Evolutionary conservation across 1,284 basidiomycete species (phyloP).

Genomic region (Laetiporus sulphureus): DNA sequence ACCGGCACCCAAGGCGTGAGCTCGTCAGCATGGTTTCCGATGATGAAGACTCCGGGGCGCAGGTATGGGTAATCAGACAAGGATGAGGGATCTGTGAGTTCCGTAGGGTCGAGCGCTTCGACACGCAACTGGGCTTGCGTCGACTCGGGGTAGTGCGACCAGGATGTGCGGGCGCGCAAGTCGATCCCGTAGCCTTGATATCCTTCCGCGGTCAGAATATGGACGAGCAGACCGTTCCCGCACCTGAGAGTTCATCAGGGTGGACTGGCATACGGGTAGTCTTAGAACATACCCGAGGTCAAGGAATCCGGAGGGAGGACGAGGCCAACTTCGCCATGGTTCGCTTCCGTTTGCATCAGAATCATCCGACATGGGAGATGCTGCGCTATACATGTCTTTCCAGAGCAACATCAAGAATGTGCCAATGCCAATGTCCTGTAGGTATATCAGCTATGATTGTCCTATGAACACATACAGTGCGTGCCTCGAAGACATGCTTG

Average conservation of each 20-base stretch:
- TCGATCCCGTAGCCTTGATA: constrained; percentile 84
- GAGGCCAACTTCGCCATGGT: constrained; percentile 69
- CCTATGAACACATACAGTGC: constrained; percentile 6
- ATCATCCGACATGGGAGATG: constrained; percentile 3
- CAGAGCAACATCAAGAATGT: constrained; percentile 91
- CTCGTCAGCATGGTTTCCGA: constrained; percentile 97
- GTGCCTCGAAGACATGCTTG: constrained; percentile 83
- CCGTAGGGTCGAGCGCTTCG: constrained; percentile 59
- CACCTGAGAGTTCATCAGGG: constrained; percentile 42
- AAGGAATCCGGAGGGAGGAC: constrained; percentile 78
- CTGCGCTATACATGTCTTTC: constrained; percentile 56
- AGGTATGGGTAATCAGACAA: constrained; percentile 18
- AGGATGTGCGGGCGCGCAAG: constrained; percentile 61
- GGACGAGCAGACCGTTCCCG: constrained; percentile 85
- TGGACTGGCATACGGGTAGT: background rate
- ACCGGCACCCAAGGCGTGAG: constrained; percentile 88
- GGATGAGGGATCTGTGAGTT: constrained; percentile 3
- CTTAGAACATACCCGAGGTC: constrained; percentile 82
- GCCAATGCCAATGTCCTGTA: constrained; percentile 83
- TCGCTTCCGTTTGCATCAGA: constrained; percentile 19
- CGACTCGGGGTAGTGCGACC: constrained; percentile 63
- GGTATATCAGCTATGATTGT: background rate
- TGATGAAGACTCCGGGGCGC: constrained; percentile 60
- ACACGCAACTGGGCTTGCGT: constrained; percentile 59
- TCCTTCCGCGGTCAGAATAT: constrained; percentile 80